Conservation (phyloP, 1,284 basidiomycete species). For the Grifola frondosa region DNA sequence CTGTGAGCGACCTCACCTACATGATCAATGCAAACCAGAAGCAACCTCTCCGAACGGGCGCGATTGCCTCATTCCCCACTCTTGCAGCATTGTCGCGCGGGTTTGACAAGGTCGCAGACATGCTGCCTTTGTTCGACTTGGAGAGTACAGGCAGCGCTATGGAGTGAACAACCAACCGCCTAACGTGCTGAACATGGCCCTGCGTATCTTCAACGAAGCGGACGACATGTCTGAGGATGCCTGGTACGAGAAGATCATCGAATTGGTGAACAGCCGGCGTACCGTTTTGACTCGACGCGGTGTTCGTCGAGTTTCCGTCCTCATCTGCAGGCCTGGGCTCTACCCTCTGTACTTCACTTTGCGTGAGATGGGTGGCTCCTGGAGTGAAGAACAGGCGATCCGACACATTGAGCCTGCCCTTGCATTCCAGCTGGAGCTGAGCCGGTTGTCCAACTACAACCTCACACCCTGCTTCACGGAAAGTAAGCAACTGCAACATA, state of each 20-base stretch:
- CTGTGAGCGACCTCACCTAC: slow-evolving; percentile 92
- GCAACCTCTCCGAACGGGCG: slow-evolving; percentile 86
- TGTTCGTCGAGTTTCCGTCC: slow-evolving; percentile 88
- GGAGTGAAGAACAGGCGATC: slow-evolving; percentile 95
- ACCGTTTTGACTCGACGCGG: slow-evolving; percentile 71
- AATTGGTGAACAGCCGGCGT: slow-evolving; percentile 74
- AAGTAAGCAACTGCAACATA: slow-evolving; percentile 93
- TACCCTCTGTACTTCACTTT: slow-evolving; percentile 97
- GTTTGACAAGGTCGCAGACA: slow-evolving; percentile 67
- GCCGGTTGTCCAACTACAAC: slow-evolving; percentile 95
- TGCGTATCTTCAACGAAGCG: slow-evolving; percentile 78
- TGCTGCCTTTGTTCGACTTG: slow-evolving; percentile 72
- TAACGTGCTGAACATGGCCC: slow-evolving; percentile 92
- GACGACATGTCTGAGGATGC: slow-evolving; percentile 78
- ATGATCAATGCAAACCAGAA: slow-evolving; percentile 81
- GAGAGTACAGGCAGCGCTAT: slow-evolving; percentile 75
- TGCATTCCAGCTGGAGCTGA: slow-evolving; percentile 97
- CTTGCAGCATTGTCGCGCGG: slow-evolving; percentile 71
- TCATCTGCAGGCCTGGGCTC: slow-evolving; percentile 88
- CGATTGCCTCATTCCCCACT: slow-evolving; percentile 86
- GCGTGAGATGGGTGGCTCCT: slow-evolving; percentile 72
- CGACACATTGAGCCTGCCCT: slow-evolving; percentile 98
- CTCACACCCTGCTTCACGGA: slow-evolving; percentile 92
- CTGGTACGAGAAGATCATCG: slow-evolving; percentile 76
- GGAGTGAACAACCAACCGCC: slow-evolving; percentile 73